These are phyloP conservation scores for Solanum tarijense DNA, from an alignment of 257 asterid genomes.

Conservation along the genomic window DNA sequence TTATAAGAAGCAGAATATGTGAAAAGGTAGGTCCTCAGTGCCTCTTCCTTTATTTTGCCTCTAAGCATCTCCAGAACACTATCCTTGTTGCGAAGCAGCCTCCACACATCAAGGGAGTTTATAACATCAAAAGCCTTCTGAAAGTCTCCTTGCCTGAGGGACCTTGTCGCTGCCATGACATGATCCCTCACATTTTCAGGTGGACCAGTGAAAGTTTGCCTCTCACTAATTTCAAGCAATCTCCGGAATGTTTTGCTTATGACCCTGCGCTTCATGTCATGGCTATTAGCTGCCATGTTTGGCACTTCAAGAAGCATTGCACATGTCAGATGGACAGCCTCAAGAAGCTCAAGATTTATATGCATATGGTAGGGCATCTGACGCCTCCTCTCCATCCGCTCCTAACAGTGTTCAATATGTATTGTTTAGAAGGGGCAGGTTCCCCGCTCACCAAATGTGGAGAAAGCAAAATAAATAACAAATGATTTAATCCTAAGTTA, in stretches of 20 bases:
- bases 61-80: slow-evolving; percentile 65
- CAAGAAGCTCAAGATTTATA: slow-evolving; percentile 93
- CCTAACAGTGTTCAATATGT: slow-evolving; percentile 31
- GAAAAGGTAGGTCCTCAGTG: slow-evolving; percentile 77
- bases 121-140: slow-evolving; percentile 57
- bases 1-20: slow-evolving; percentile 68
- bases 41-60: slow-evolving; percentile 85
- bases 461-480: background rate
- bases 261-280: slow-evolving; percentile 73
- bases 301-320: slow-evolving; percentile 97
- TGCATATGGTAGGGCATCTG: slow-evolving; percentile 99
- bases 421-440: background rate
- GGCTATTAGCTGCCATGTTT: slow-evolving; percentile 85
- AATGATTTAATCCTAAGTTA: background rate
- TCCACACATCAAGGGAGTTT: slow-evolving; percentile 78
- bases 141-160: slow-evolving; percentile 76
- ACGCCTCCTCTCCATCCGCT: slow-evolving; percentile 88
- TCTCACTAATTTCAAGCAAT: slow-evolving; percentile 72
- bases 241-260: slow-evolving; percentile 78
- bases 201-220: slow-evolving; percentile 86
- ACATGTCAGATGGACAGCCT: slow-evolving; percentile 86
- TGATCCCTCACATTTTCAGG: slow-evolving; percentile 98
- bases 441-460: background rate
- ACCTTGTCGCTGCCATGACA: slow-evolving; percentile 87
- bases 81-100: slow-evolving; percentile 61